These are phyloP conservation scores for Fusarium sacchari DNA, from an alignment of 2,329 filamentous ascomycete species.

Conservation along the genomic window DNA sequence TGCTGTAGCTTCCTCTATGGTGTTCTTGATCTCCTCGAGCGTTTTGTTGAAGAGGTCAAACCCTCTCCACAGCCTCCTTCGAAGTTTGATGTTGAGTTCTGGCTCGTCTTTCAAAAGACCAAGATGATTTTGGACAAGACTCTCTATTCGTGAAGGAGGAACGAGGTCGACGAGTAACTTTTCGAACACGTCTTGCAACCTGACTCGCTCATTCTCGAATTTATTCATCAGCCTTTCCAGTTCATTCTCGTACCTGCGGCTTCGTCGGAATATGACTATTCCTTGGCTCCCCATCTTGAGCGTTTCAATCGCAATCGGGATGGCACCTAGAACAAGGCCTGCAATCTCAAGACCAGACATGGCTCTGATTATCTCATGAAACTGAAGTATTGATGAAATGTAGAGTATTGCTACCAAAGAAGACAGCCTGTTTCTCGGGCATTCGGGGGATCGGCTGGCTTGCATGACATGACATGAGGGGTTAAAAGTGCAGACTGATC, in stretches of 20 bases:
- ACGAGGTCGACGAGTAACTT: not conserved
- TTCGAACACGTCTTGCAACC: not conserved
- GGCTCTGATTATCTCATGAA: not conserved
- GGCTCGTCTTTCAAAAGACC: rapidly evolving
- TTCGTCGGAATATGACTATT: rapidly evolving
- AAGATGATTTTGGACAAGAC: not conserved
- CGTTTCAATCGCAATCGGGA: not conserved
- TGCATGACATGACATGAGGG: too few species aligned
- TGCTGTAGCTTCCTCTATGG: too few species aligned
- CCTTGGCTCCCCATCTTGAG: not conserved
- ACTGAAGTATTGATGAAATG: too few species aligned
- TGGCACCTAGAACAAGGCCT: not conserved
- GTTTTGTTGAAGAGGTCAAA: too few species aligned
- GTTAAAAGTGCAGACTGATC: too few species aligned
- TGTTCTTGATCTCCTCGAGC: too few species aligned
- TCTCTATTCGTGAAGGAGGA: not conserved
- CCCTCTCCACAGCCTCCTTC: not conserved
- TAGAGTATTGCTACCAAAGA: too few species aligned
- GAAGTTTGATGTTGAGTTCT: not conserved
- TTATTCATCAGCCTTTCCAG: not conserved
- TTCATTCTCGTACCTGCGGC: not conserved
- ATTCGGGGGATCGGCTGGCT: too few species aligned
- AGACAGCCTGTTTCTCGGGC: too few species aligned
- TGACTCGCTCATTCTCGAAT: not conserved
- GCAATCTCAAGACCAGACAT: not conserved